Base-by-base conservation (phyloP, 345 rosid species). In the Psidium guajava region DNA sequence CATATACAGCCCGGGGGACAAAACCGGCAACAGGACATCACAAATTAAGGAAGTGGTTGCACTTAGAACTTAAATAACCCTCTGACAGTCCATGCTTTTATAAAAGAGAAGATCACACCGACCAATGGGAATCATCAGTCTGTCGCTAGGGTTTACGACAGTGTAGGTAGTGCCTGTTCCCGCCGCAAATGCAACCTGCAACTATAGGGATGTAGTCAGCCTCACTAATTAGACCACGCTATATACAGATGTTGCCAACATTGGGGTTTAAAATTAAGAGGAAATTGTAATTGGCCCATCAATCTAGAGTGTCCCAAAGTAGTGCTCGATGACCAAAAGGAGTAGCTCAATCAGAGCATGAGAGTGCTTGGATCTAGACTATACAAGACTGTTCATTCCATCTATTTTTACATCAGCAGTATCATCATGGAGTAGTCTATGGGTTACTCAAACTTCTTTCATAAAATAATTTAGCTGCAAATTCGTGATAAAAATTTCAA, bases 1-100 rank as follows among this genome's bases (percentile, higher is more conserved):
- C 85, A 97, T 97, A 86, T 95, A 92, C 86, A 91, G 87, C 84
- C 24, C 22, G 85, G 93, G 25, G 0, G 50, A 84, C 85, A 97
- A 95, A 91, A 85, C 75, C 42, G 96, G 98, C 91, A 87, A 0
- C 88, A 91, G 96, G 83, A 86, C 51, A 25, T 73, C 95, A 58
- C 4, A 52, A 52, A 49, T 49, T 52, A 52, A 52, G 6, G 15
- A 14, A 13, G 54, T 52, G 6, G 54, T 13, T 52, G 54, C 18
- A 14, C 54, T 4, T 52, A 15, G 54, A 5, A 53, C 54, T 14
- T 53, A 20, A 14, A 53, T 53, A 53, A 53, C 54, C 54, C 44
- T 82, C 47, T 5, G 9, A 21, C 13, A 6, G 12, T 32, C 18
- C 57, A 13, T 6, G 18, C 58, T 11, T 49, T 51, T 49, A 40